Evolutionary conservation across 345 rosid genomes (phyloP).

Genomic region (Draba incana): DNA sequence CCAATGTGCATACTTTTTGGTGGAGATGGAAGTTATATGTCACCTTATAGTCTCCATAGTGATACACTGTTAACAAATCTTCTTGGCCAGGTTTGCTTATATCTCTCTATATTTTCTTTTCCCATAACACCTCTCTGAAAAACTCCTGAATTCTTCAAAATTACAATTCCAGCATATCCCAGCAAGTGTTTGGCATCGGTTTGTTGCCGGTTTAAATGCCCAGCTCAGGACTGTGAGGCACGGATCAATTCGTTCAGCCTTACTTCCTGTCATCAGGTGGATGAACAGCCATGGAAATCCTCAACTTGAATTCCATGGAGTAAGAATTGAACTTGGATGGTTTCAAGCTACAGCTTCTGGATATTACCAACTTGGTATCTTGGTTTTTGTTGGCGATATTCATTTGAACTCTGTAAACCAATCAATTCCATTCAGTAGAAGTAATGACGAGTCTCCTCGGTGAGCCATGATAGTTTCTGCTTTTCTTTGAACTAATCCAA

Average conservation of each 20-base stretch:
- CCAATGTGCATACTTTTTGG: conserved; percentile 98
- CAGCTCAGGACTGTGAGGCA: conserved; percentile 94
- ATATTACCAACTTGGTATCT: conserved; percentile 92
- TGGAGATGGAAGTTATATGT: conserved; percentile 97
- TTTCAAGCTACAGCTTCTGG: conserved; percentile 99
- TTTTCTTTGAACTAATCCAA: conserved; percentile 5
- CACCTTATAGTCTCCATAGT: conserved; percentile 85
- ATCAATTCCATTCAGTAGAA: conserved; percentile 51
- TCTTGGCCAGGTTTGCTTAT: conserved; percentile 81
- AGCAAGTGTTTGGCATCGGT: conserved; percentile 87
- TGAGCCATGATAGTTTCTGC: conserved; percentile 38
- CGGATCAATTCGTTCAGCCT: conserved; percentile 77
- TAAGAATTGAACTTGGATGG: conserved; percentile 90
- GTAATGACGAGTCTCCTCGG: conserved; percentile 60
- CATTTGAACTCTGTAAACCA: conserved; percentile 47
- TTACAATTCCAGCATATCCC: conserved; percentile 73
- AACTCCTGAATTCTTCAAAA: conserved; percentile 20
- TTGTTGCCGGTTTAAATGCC: conserved; percentile 94
- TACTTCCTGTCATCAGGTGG: conserved; percentile 85
- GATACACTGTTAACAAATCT: conserved; percentile 83
- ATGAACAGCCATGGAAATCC: conserved; percentile 86
- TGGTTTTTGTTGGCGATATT: conserved; percentile 73
- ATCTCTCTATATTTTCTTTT: conserved; percentile 5
- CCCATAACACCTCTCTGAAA: neutral
- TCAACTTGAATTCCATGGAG: conserved; percentile 90